These are phyloP conservation scores for Cucurbita maxima DNA, from an alignment of 306 rosid genomes.

Conservation along the genomic window DNA sequence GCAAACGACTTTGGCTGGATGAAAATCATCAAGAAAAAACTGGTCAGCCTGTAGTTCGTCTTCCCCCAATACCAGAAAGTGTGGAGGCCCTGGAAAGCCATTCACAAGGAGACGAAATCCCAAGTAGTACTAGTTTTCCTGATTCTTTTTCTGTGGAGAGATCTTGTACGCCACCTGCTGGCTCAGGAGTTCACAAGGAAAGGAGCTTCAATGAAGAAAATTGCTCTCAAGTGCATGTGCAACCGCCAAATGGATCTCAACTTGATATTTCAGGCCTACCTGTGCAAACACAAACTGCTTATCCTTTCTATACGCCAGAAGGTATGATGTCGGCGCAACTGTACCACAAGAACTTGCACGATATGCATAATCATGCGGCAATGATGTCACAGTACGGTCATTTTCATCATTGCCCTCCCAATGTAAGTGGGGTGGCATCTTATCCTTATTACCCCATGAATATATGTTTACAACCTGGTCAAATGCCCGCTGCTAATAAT, in stretches of 20 bases:
- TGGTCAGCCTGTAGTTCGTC: constrained; percentile 24
- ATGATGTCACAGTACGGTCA: constrained; percentile 59
- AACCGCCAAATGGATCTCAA: constrained; percentile 22
- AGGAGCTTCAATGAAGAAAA: constrained; percentile 30
- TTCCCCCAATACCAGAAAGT: constrained; percentile 25
- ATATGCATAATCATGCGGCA: constrained; percentile 46
- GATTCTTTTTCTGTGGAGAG: constrained; percentile 80
- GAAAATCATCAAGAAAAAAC: constrained; percentile 23
- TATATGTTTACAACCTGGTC: constrained; percentile 64
- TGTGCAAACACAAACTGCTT: constrained; percentile 33
- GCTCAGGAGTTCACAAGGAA: constrained; percentile 39
- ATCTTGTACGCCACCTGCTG: constrained; percentile 58
- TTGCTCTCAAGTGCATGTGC: constrained; percentile 7
- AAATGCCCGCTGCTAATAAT: constrained; percentile 28
- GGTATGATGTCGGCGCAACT: constrained; percentile 56
- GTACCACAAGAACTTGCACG: constrained; percentile 62
- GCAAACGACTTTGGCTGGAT: constrained; percentile 19
- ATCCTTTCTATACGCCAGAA: constrained; percentile 59
- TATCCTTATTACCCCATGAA: constrained; percentile 58
- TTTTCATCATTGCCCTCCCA: constrained; percentile 49
- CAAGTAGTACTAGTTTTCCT: constrained; percentile 45
- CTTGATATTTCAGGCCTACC: constrained; percentile 32
- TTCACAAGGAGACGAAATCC: constrained; percentile 56
- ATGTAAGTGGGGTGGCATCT: constrained; percentile 54
- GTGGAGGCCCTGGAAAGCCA: constrained; percentile 47